Percentiles rank a stretch among this genome's conserved stretches.
These are phyloP conservation scores for Alternaria tenuissima DNA, from an alignment of 2,329 filamentous ascomycete genomes.

Conservation along the genomic window DNA sequence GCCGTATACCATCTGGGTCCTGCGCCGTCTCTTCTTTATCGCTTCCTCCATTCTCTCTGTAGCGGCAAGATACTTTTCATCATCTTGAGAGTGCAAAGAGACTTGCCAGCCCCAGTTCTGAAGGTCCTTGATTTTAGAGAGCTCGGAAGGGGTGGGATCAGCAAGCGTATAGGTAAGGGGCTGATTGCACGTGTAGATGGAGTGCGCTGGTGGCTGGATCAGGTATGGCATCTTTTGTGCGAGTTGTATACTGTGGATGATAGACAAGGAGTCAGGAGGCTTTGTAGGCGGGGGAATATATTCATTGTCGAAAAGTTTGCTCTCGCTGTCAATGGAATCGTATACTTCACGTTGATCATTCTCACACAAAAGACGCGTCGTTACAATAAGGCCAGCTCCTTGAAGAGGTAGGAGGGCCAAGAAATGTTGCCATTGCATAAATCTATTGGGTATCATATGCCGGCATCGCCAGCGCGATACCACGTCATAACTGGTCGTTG, in stretches of 20 bases:
- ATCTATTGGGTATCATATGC: conserved; percentile 20
- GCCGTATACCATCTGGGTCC: conserved; percentile 5
- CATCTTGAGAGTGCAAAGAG: conserved; percentile 1
- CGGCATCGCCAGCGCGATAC: background rate
- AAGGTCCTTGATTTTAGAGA: conserved; percentile 3
- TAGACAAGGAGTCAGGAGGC: background rate
- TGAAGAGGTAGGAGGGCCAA: background rate
- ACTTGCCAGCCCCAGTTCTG: conserved; percentile 13
- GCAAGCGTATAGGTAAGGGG: background rate
- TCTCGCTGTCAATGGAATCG: background rate
- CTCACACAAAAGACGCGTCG: background rate
- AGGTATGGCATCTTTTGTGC: conserved; percentile 10
- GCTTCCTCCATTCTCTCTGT: background rate
- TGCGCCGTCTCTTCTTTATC: background rate
- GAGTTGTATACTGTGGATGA: background rate
- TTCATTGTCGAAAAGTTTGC: background rate
- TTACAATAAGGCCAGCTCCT: background rate
- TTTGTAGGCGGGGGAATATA: background rate
- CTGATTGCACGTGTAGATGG: background rate
- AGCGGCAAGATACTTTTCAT: background rate
- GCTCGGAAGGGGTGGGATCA: background rate
- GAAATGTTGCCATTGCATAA: conserved; percentile 12
- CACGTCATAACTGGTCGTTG: background rate
- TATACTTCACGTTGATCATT: background rate
- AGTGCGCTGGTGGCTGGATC: conserved; percentile 4